Conservation (phyloP, 768 basidiomycete species). For the Sarcodon aspratus region DNA sequence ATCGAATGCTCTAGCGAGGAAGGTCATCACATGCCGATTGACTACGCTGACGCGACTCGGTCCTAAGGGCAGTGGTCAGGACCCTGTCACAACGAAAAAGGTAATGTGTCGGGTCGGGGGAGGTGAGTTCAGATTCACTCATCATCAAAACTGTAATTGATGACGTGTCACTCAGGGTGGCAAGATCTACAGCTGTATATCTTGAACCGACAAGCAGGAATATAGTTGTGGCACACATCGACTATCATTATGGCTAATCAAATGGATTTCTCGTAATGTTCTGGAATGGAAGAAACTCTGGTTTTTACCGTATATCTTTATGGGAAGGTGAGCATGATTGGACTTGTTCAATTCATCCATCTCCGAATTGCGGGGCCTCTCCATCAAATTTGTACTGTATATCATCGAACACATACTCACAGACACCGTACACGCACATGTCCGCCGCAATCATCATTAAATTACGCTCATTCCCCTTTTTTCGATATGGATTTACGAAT, state of each 20-base stretch:
- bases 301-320: neutral
- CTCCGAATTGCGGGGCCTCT: no score
- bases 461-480: no score
- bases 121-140: slow-evolving; percentile 33
- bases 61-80: slow-evolving; percentile 21
- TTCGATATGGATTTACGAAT: no score
- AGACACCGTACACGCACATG: no score
- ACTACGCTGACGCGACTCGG: slow-evolving; percentile 61
- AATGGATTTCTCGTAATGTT: no score
- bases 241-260: neutral
- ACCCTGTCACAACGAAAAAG: slow-evolving; percentile 50
- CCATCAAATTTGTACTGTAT: no score
- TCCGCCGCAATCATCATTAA: no score
- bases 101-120: slow-evolving; percentile 89
- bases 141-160: neutral
- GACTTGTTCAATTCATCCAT: neutral
- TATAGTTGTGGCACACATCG: slow-evolving; percentile 21
- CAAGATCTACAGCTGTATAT: slow-evolving; percentile 72
- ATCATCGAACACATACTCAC: no score
- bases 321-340: neutral
- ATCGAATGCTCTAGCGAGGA: slow-evolving; percentile 58
- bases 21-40: slow-evolving; percentile 69
- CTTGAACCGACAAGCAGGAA: slow-evolving; percentile 63
- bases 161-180: slow-evolving; percentile 39
- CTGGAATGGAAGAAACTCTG: neutral